These are phyloP conservation scores for Xenoacremonium recifei DNA, from an alignment of 2,329 filamentous ascomycete genomes.

Conservation along the genomic window DNA sequence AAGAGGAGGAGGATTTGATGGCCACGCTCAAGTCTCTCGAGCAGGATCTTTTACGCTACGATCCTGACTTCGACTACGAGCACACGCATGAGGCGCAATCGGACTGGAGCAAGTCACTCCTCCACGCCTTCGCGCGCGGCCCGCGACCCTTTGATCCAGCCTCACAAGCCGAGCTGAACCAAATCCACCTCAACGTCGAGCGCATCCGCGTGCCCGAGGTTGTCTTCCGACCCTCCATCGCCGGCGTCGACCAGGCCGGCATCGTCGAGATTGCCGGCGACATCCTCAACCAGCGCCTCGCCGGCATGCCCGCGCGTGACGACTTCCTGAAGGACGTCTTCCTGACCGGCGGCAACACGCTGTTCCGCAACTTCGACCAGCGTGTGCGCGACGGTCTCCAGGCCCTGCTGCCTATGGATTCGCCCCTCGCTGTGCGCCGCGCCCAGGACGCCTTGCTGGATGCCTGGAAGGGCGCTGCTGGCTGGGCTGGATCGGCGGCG, in stretches of 20 bases:
- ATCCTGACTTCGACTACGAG: constrained; percentile 86
- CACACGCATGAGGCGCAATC: constrained; percentile 88
- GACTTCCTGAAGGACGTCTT: constrained; percentile 84
- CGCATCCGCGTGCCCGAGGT: constrained; percentile 92
- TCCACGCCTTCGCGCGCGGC: constrained; percentile 88
- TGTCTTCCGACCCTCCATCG: constrained; percentile 88
- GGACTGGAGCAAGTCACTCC: constrained; percentile 89
- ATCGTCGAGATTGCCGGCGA: constrained; percentile 89
- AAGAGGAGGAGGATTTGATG: constrained; percentile 86
- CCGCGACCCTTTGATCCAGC: constrained; percentile 82
- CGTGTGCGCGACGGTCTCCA: constrained; percentile 71
- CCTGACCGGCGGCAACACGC: constrained; percentile 86
- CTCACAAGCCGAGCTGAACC: constrained; percentile 75
- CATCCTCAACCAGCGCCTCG: constrained; percentile 81
- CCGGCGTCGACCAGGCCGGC: constrained; percentile 89
- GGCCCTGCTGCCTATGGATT: constrained; percentile 67
- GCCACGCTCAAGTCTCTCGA: constrained; percentile 74
- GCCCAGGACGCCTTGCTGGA: constrained; percentile 79
- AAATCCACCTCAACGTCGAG: constrained; percentile 95
- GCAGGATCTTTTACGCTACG: constrained; percentile 79
- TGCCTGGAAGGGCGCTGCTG: constrained; percentile 89
- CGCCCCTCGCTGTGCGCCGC: constrained; percentile 66
- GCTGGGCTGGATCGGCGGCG: constrained; percentile 67
- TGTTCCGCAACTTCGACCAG: constrained; percentile 86
- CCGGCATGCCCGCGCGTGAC: constrained; percentile 54